Evolutionary conservation across 2,329 filamentous ascomycete species (phyloP).

Genomic region (Pseudogymnoascus sp.): DNA sequence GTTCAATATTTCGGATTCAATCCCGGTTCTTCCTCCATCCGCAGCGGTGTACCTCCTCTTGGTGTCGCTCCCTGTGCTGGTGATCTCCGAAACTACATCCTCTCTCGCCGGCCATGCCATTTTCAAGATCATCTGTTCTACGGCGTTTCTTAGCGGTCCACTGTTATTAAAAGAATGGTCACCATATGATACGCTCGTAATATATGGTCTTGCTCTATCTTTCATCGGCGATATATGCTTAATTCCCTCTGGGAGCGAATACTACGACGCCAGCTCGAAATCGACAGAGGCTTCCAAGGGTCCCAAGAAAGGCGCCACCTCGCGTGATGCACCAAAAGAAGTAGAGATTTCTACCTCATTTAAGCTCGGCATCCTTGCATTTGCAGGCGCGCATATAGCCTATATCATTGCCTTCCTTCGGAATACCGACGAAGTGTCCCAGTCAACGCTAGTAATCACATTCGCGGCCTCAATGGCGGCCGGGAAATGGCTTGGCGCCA

Average conservation of each 20-base stretch:
- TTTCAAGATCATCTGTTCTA: constrained; percentile 27
- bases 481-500: constrained; percentile 24
- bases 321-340: not conserved
- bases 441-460: constrained; percentile 11
- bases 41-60: constrained; percentile 21
- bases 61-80: constrained; percentile 22
- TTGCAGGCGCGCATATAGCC: constrained; percentile 26
- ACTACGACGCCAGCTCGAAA: constrained; percentile 13
- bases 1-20: not conserved
- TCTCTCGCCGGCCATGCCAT: constrained; percentile 24
- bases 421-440: constrained; percentile 12
- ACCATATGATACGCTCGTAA: constrained; percentile 20
- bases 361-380: constrained; percentile 26
- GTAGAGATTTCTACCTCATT: constrained; percentile 22
- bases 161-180: constrained; percentile 20
- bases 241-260: constrained; percentile 24
- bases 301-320: not conserved
- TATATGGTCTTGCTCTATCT: constrained; percentile 24
- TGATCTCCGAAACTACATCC: constrained; percentile 24
- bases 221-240: constrained; percentile 24
- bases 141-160: constrained; percentile 24
- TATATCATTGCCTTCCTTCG: constrained; percentile 26
- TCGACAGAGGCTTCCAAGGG: constrained; percentile 5
- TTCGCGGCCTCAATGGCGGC: constrained; percentile 19
- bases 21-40: constrained; percentile 19